Percentiles rank a stretch among this genome's conserved stretches.
phyloP scores from a whole-genome alignment of 257 asterid genomes.

The Solanum megistacrolobum region DNA sequence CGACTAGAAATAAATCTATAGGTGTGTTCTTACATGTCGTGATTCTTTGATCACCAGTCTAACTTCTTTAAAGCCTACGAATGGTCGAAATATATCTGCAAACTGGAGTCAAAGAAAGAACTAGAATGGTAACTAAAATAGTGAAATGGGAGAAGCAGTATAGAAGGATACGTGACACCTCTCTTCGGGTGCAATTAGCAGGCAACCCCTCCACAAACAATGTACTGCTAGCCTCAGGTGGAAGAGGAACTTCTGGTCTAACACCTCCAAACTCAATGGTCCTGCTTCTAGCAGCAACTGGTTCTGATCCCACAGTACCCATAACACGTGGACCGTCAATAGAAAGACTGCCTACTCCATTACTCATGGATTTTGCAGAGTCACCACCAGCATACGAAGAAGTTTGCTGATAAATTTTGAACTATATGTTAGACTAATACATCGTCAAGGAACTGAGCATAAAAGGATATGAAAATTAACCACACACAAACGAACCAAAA shows the following conservation, averaged over 20 bases:
- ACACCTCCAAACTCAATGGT: conserved; percentile 31
- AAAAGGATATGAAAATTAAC: background rate
- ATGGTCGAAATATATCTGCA: conserved; percentile 85
- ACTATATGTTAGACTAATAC: background rate
- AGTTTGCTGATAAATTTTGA: conserved; percentile 34
- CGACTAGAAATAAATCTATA: background rate
- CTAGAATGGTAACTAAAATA: background rate
- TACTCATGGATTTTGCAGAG: conserved; percentile 40
- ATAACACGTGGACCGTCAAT: conserved; percentile 44
- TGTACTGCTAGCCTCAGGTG: conserved; percentile 82
- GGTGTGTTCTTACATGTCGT: conserved; percentile 45
- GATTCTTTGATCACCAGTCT: conserved; percentile 71
- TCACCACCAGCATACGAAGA: conserved; percentile 36
- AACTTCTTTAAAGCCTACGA: conserved; percentile 72
- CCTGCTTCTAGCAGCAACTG: conserved; percentile 32
- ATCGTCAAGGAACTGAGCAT: background rate
- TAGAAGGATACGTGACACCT: conserved; percentile 79
- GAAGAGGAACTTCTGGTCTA: conserved; percentile 56
- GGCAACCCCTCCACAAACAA: conserved; percentile 48
- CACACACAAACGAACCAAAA: background rate
- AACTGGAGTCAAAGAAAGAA: conserved; percentile 38
- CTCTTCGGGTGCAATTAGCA: conserved; percentile 60
- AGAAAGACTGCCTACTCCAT: conserved; percentile 36
- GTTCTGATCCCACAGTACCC: conserved; percentile 38
- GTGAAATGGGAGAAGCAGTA: background rate